Base-by-base conservation (phyloP, 1,139 yeast genomes). In the Suhomyces yuchorum region DNA sequence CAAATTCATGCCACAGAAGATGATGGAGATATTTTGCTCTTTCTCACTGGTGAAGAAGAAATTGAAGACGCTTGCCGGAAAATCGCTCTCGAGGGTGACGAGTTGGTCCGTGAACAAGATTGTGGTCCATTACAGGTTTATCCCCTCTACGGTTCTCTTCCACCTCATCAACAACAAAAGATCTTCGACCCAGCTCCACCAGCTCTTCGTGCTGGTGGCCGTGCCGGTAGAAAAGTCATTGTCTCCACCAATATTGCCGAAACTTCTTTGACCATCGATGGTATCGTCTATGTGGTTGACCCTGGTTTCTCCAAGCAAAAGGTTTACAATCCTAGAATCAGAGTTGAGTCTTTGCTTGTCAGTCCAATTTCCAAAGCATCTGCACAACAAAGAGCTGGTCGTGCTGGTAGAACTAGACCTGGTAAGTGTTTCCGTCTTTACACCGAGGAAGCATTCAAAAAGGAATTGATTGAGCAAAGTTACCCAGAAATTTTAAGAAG, bases 351-450 rank as follows among this genome's bases (percentile, higher is more conserved):
- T 0, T 76, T 93, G 58, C 77, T 93, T 48, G 98, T 93, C 6
- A 89, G 97, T 8, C 99, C 99, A 40, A 92, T 93, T 54, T 92
- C 98, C 14, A 93, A 91, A 68, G 99, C 99, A 0, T 85, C 96
- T 46, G 97, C 99, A 1, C 97, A 92, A 68, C 99, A 93, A 70
- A 82, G 99, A 71, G 98, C 99, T 28, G 99, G 99, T 80, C 91
- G 99, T 81, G 99, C 99, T 49, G 99, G 99, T 76, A 95, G 99
- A 82, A 93, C 99, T 5, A 82, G 96, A 63, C 98, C 99, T 8
- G 99, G 99, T 65, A 93, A 93, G 67, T 92, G 98, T 70, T 93
- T 92, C 80, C 80, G 99, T 62, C 77, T 93, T 49, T 93, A 93
- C 70, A 93, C 99, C 1, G 98, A 93, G 65, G 97, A 91, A 61